Evolutionary conservation across 75 land plant genomes (phyloP).

Genomic region (Pinus albicaulis): DNA sequence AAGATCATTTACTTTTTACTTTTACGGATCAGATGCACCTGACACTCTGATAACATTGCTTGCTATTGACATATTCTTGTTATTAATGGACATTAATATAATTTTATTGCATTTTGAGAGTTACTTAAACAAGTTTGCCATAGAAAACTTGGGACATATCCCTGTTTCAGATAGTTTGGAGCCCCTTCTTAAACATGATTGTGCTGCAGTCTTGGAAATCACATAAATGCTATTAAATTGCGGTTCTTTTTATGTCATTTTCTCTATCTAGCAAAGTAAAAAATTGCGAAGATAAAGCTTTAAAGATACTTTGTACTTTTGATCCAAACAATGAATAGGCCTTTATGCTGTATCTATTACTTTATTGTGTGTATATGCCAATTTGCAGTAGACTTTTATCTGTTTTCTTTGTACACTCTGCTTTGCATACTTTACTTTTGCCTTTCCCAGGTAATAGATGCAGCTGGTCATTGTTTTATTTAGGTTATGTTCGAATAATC

Average conservation of each 20-base stretch:
- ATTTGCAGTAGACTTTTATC: background rate
- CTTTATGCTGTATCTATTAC: background rate
- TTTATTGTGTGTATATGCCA: background rate
- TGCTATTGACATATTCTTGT: too few relatives aligned
- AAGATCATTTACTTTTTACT: background rate
- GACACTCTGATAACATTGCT: too few relatives aligned
- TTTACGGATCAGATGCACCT: background rate
- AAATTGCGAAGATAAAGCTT: background rate
- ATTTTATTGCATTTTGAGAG: too few relatives aligned
- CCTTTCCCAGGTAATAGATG: background rate
- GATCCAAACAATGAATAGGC: background rate
- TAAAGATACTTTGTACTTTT: background rate
- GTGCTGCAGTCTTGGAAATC: background rate
- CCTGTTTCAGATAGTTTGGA: too few relatives aligned
- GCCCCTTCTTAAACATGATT: background rate
- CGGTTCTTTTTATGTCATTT: background rate
- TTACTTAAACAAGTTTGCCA: too few relatives aligned
- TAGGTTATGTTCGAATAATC: background rate
- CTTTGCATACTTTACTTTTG: background rate
- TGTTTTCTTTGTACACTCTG: background rate
- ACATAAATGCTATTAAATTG: background rate
- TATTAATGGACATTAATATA: too few relatives aligned
- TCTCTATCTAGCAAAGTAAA: constrained; percentile 4
- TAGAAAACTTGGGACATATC: too few relatives aligned
- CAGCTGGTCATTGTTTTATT: background rate